A percentile compares a stretch with the other conserved stretches of the same genome.
Conservation (phyloP, 345 rosid species). For the Excoecaria agallocha region DNA sequence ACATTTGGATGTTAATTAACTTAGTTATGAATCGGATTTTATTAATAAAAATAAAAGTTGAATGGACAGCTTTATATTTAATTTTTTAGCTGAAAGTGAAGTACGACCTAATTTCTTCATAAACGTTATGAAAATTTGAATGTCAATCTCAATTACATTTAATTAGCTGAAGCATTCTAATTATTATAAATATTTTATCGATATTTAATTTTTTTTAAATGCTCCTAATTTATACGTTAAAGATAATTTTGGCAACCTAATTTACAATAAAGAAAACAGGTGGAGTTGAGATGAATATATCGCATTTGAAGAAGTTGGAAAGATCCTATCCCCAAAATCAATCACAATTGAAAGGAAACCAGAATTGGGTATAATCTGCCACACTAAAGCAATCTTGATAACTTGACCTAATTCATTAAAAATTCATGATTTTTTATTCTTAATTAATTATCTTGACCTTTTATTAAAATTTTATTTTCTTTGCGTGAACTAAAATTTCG, state of each 20-base stretch:
- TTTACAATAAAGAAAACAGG: no score
- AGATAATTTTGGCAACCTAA: no score
- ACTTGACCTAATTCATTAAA: not conserved
- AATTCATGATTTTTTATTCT: not conserved
- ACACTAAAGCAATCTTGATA: slow-evolving; percentile 3
- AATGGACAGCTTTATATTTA: no score
- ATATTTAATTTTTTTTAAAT: no score
- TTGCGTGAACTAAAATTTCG: not conserved
- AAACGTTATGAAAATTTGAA: no score
- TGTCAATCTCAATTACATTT: no score
- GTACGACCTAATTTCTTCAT: not conserved
- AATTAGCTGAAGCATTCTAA: no score
- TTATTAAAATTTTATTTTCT: slow-evolving; percentile 11
- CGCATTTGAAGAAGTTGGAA: not conserved
- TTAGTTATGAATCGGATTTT: not conserved
- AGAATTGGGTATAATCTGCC: not conserved
- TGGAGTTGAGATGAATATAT: no score
- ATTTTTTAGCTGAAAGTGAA: not conserved
- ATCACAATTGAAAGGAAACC: slow-evolving; percentile 2
- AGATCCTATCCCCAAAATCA: not conserved
- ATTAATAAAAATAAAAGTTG: not conserved
- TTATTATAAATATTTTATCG: no score
- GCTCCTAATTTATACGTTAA: no score
- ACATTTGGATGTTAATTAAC: not conserved
- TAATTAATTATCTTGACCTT: not conserved